Conservation (phyloP, 352 stramenopile genomes). For the Phytopythium aichiense region DNA sequence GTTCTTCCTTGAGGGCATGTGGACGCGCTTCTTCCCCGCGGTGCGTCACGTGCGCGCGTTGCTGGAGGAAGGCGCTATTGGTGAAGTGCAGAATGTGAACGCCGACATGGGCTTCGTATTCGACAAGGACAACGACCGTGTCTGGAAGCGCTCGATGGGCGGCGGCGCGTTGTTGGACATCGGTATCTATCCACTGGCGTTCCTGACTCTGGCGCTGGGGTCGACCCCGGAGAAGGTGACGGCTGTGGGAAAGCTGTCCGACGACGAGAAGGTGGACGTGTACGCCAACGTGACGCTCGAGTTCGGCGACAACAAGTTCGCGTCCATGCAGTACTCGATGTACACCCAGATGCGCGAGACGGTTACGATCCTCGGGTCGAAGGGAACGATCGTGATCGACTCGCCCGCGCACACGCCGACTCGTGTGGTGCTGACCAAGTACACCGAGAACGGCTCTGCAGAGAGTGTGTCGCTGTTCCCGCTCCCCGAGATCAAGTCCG, state of each 20-base stretch:
- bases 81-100: conserved; percentile 62
- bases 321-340: conserved; percentile 58
- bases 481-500: conserved; percentile 13
- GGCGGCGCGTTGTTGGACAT: conserved; percentile 71
- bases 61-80: conserved; percentile 51
- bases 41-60: conserved; percentile 57
- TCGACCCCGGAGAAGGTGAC: conserved; percentile 36
- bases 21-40: conserved; percentile 83
- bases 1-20: conserved; percentile 86
- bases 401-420: conserved; percentile 24
- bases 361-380: conserved; percentile 59
- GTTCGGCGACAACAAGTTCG: conserved; percentile 46
- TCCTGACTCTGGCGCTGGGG: conserved; percentile 60
- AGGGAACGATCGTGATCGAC: conserved; percentile 60
- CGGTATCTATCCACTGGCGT: conserved; percentile 75
- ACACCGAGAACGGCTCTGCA: conserved; percentile 3
- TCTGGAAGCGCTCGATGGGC: conserved; percentile 73
- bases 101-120: conserved; percentile 70
- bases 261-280: conserved; percentile 7
- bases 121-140: conserved; percentile 30
- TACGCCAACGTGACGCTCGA: conserved; percentile 36
- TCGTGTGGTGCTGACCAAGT: conserved; percentile 16
- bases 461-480: conserved; percentile 18
- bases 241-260: conserved; percentile 14
- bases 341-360: conserved; percentile 64